phyloP scores from a whole-genome alignment of 2,329 filamentous ascomycete genomes.

The Pseudogymnoascus sp. region DNA sequence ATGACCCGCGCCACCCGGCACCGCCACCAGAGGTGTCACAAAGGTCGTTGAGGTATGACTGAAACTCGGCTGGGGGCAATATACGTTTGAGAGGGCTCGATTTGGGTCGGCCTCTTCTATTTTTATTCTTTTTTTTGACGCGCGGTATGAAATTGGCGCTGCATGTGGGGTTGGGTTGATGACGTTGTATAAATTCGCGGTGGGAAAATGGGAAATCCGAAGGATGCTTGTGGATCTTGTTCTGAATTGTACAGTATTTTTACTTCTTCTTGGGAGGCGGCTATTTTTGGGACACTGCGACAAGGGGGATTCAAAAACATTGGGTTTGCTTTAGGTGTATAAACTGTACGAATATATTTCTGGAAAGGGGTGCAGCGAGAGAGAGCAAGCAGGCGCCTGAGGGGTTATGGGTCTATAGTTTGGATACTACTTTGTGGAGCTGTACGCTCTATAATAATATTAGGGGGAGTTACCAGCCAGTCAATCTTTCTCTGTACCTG shows the following conservation, averaged over 20 bases:
- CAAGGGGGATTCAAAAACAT: not conserved
- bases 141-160: not conserved
- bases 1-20: constrained; percentile 37
- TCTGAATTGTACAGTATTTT: not conserved
- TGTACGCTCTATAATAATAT: not conserved
- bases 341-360: not conserved
- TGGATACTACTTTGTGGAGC: not conserved
- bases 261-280: not conserved
- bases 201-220: not conserved
- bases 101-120: not conserved
- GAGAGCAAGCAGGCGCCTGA: not conserved
- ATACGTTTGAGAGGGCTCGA: not conserved
- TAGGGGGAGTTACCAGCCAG: not conserved
- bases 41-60: not conserved
- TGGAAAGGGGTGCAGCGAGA: not conserved
- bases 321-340: not conserved
- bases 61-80: not conserved
- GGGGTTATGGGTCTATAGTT: not conserved
- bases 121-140: not conserved
- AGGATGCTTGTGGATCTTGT: not conserved
- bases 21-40: constrained; percentile 19
- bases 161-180: not conserved
- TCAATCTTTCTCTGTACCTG: not conserved
- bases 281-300: not conserved
- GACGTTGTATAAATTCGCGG: not conserved